Conservation (phyloP, 345 rosid species). For the Bruguiera sexangula region DNA sequence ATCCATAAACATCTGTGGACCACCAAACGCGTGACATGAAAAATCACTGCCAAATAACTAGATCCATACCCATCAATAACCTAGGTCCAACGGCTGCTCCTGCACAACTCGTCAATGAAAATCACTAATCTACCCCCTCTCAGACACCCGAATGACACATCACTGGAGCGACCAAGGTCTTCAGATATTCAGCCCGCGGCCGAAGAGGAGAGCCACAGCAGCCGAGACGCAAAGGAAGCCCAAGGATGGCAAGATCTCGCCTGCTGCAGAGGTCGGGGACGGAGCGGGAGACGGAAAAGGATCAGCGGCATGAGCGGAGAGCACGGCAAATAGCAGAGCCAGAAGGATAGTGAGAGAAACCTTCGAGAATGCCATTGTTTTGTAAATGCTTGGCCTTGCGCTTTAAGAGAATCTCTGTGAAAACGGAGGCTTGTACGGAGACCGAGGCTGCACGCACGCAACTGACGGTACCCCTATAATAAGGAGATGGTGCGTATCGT, state of each 20-base stretch:
- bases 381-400: background rate
- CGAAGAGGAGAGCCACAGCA: conserved; percentile 39
- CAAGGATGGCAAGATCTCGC: conserved; percentile 37
- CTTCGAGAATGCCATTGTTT: conserved; percentile 46
- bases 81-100: no score
- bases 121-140: no score
- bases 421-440: no score
- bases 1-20: conserved; percentile 11
- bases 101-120: no score
- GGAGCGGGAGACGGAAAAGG: conserved; percentile 47
- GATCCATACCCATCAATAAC: no score
- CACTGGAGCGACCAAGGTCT: background rate
- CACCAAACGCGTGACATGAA: background rate
- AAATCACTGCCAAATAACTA: background rate
- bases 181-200: conserved; percentile 54
- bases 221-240: conserved; percentile 39
- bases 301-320: conserved; percentile 36
- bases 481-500: no score
- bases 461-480: no score
- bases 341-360: conserved; percentile 31
- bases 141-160: no score
- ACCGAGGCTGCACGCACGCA: no score
- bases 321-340: conserved; percentile 25
- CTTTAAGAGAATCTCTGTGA: background rate
- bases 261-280: conserved; percentile 48